Conservation (phyloP, 768 basidiomycete genomes). For the Amanita subjunquillea region DNA sequence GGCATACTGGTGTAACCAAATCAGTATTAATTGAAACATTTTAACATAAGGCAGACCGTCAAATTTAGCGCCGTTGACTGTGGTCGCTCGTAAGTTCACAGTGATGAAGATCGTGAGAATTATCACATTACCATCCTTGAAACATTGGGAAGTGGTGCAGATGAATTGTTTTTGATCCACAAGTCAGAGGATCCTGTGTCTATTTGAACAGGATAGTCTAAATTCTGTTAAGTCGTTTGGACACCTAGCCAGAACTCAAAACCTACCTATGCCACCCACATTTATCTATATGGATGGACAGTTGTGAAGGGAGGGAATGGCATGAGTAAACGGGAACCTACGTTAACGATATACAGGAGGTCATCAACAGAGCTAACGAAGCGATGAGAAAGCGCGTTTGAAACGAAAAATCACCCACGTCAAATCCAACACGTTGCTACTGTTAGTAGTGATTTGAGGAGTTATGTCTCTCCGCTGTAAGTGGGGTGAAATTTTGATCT, state of each 20-base stretch:
- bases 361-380: slow-evolving; percentile 56
- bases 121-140: slow-evolving; percentile 35
- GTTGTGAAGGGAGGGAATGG: slow-evolving; percentile 1
- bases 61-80: slow-evolving; percentile 47
- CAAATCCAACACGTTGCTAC: slow-evolving; percentile 28
- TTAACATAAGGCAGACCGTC: slow-evolving; percentile 34
- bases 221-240: slow-evolving; percentile 1
- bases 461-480: slow-evolving; percentile 27
- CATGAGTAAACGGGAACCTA: slow-evolving; percentile 23
- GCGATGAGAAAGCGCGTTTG: slow-evolving; percentile 9
- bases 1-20: slow-evolving; percentile 44
- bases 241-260: background rate
- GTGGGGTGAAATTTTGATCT: slow-evolving; percentile 22
- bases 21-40: background rate
- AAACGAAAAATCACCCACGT: slow-evolving; percentile 23
- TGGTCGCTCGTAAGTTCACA: slow-evolving; percentile 6
- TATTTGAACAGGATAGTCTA: slow-evolving; percentile 67
- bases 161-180: slow-evolving; percentile 45
- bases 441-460: slow-evolving; percentile 4
- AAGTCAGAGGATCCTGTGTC: slow-evolving; percentile 84
- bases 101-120: slow-evolving; percentile 1
- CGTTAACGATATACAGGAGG: slow-evolving; percentile 71
- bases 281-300: slow-evolving; percentile 38
- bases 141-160: slow-evolving; percentile 36
- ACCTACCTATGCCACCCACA: slow-evolving; percentile 50